Evolutionary conservation across 306 rosid species (phyloP), one percentile per base, ranked within the genome.

Genomic region (Citrullus amarus): DNA sequence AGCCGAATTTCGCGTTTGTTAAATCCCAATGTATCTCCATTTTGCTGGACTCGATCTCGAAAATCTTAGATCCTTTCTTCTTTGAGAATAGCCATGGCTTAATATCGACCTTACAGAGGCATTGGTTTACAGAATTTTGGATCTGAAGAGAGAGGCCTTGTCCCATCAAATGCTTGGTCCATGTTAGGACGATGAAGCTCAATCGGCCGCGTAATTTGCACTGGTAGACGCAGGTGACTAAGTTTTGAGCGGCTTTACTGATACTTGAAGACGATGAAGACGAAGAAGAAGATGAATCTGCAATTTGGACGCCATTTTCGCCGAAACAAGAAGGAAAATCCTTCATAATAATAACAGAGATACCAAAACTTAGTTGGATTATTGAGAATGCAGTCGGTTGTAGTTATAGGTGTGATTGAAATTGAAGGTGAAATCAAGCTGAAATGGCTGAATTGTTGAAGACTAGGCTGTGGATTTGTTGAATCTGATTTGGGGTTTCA

Each of bases 241-340:
- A 79, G 84, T 90, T 93, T 67, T 90, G 96, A 25, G 97, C 87
- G 70, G 84, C 69, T 88, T 86, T 91, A 58, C 87, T 62, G 22
- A 85, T 59, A 25, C 84, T 86, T 53, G 93, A 88, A 0, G 94
- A 89, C 3, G 88, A 87, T 3, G 54, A 51, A 86, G 75, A 69
- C 5, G 75, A 69, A 0, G 93, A 9, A 0, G 93, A 90, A 2
- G 88, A 86, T 17, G 93, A 89, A 83, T 93, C 93, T 14, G 89
- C 91, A 69, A 93, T 86, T 81, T 93, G 98, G 39, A 93, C 88
- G 36, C 96, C 97, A 79, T 86, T 93, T 83, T 93, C 98, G 28
- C 98, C 98, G 77, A 93, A 90, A 82, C 97, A 93, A 82, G 98
- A 91, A 80, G 98, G 97, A 78, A 91, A 93, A 22, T 93, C 98